These are phyloP conservation scores for Carex sylvatica DNA, from an alignment of 202 grass and related monocot genomes.

Conservation along the genomic window DNA sequence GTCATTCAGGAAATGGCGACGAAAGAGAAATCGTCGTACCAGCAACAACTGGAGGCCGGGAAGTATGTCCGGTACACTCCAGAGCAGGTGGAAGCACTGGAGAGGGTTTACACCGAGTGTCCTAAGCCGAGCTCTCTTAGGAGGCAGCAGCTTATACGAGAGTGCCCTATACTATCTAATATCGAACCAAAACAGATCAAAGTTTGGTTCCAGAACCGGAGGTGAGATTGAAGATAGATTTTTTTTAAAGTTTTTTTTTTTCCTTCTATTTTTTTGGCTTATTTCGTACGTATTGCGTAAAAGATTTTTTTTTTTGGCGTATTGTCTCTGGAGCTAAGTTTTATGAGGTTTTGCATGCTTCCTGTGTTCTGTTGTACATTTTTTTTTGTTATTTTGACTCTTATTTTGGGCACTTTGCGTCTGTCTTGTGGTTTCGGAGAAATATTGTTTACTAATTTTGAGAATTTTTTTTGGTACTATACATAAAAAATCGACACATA, in stretches of 20 bases:
- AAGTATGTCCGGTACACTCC: conserved; percentile 98
- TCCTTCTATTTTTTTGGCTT: not conserved
- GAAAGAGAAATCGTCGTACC: conserved; percentile 25
- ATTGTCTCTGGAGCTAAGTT: not conserved
- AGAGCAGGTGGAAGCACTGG: conserved; percentile 96
- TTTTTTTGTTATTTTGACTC: not conserved
- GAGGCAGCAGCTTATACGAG: conserved; percentile 84
- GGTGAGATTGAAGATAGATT: conserved; percentile 36
- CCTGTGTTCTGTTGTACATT: not conserved
- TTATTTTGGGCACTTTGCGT: not conserved
- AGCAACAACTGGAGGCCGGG: conserved; percentile 56
- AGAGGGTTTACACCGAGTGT: conserved; percentile 89
- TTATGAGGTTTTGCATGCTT: not conserved
- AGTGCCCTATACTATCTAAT: conserved; percentile 83
- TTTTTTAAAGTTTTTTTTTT: not conserved
- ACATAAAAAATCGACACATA: not conserved
- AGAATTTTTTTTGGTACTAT: not conserved
- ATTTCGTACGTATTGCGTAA: not conserved
- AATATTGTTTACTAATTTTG: not conserved
- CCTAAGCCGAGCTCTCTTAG: conserved; percentile 86
- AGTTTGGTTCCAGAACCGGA: conserved; percentile 99
- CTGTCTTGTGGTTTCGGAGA: not conserved
- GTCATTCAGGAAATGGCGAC: conserved; percentile 17
- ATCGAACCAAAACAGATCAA: conserved; percentile 99
- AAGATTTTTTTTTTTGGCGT: not conserved